Evolutionary conservation across 192 early-diverging fungal genomes (phyloP), one percentile per base, ranked within the genome.

Genomic region (Coemansia guatemalensis): DNA sequence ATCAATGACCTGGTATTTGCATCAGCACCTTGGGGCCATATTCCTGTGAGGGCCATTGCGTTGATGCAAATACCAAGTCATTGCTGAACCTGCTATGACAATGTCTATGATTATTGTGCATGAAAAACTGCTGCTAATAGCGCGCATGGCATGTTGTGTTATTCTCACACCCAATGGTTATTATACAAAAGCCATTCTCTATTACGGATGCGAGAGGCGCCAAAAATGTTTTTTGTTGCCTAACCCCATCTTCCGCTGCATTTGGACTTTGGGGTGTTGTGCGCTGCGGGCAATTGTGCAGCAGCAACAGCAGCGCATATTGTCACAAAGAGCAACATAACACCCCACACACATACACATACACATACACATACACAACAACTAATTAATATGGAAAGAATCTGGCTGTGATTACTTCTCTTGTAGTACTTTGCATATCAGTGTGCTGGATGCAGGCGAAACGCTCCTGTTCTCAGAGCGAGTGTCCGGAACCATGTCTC

Each of bases 391-490:
- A 25, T 25, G 44, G 29, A 39, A 7, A 51, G 14, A 11, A 52
- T n/a, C 32, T 30, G 50, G 1, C 50, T 29, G 53, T 26, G 14
- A 5, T 18, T 20, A 0, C 23, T 29, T 20, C 53, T n/a, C 11
- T n/a, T 48, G n/a, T 78, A 73, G 67, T 26, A 25, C 21, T 9
- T 58, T 67, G 30, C 22, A 33, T 4, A 23, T 73, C 47, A 44
- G 53, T 44, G 4, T 70, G 5, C n/a, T 62, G 47, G 78, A 80
- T 48, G 72, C 57, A 21, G 26, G 26, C n/a, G 29, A 53, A 8
- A 5, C 20, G 5, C 32, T 24, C 1, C 53, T 80, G 59, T 58
- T 80, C 48, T 18, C 57, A 6, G 65, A 65, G 41, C 3, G 5
- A 21, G 73, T 50, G 3, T 27, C 47, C 3, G 65, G 53, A 1